These are phyloP conservation scores for Ehretia macrophylla DNA, from an alignment of 257 asterid genomes.

Conservation along the genomic window DNA sequence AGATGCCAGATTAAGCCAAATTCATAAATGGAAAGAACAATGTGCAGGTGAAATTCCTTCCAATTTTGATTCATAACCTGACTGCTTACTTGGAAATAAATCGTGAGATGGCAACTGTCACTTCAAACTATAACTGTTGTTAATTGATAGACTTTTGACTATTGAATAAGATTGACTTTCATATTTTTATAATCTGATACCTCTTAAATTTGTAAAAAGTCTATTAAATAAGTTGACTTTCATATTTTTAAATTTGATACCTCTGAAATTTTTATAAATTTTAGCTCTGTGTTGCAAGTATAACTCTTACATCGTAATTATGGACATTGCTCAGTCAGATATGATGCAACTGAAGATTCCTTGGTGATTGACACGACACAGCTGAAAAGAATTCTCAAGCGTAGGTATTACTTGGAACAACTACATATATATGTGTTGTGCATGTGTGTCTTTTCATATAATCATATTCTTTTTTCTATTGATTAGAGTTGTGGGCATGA, in stretches of 20 bases:
- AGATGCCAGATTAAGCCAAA: no score
- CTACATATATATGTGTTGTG: neutral
- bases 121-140: no score
- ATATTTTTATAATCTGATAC: neutral
- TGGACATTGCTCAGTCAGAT: slow-evolving; percentile 66
- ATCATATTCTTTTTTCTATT: neutral
- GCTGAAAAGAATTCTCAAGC: slow-evolving; percentile 67
- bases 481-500: neutral
- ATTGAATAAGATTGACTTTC: no score
- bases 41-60: no score
- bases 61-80: no score
- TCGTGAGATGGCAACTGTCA: no score
- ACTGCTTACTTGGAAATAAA: no score
- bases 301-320: slow-evolving; percentile 19
- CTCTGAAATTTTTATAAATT: no score
- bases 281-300: neutral
- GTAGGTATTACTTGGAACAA: slow-evolving; percentile 50
- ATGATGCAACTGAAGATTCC: slow-evolving; percentile 60
- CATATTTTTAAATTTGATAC: neutral
- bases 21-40: no score
- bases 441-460: neutral
- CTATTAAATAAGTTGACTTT: no score
- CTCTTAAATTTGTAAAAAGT: no score
- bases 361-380: slow-evolving; percentile 60
- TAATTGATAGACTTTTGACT: no score